These are phyloP conservation scores for Ustanciosporium gigantosporum DNA, from an alignment of 1,284 basidiomycete species.

Conservation along the genomic window DNA sequence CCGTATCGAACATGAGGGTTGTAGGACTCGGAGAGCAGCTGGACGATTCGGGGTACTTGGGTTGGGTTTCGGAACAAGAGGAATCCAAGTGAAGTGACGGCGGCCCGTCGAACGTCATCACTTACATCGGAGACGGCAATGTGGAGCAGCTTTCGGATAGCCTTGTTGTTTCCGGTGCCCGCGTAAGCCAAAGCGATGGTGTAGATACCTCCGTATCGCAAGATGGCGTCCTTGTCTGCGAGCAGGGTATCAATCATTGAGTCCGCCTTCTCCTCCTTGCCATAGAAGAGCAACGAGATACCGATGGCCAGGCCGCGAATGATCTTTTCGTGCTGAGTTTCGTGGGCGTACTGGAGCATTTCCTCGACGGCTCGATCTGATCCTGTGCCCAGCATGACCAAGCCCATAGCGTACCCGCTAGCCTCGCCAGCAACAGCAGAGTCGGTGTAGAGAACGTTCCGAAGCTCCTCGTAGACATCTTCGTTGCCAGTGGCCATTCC, in stretches of 20 bases:
- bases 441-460: slow-evolving; percentile 59
- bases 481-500: slow-evolving; percentile 61
- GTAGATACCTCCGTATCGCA: slow-evolving; percentile 60
- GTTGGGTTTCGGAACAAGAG: slow-evolving; percentile 60
- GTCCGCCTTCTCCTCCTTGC: slow-evolving; percentile 57
- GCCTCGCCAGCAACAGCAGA: slow-evolving; percentile 60
- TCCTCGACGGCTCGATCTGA: slow-evolving; percentile 57
- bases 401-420: slow-evolving; percentile 60
- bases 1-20: slow-evolving; percentile 61
- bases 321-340: slow-evolving; percentile 61
- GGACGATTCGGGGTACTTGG: slow-evolving; percentile 59
- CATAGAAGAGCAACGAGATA: slow-evolving; percentile 59
- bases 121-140: slow-evolving; percentile 59
- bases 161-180: slow-evolving; percentile 60
- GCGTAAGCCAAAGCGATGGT: slow-evolving; percentile 60
- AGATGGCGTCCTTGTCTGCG: slow-evolving; percentile 58
- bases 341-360: slow-evolving; percentile 61
- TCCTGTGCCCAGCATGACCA: slow-evolving; percentile 60
- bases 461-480: slow-evolving; percentile 59
- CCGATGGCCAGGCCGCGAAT: slow-evolving; percentile 60
- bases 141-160: slow-evolving; percentile 56
- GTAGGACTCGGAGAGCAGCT: slow-evolving; percentile 60
- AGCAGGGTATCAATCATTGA: slow-evolving; percentile 56
- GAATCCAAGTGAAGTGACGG: slow-evolving; percentile 58
- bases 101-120: slow-evolving; percentile 60